Base-by-base conservation (phyloP, 2,329 filamentous ascomycete genomes). In the Paecilomyces formosus region DNA sequence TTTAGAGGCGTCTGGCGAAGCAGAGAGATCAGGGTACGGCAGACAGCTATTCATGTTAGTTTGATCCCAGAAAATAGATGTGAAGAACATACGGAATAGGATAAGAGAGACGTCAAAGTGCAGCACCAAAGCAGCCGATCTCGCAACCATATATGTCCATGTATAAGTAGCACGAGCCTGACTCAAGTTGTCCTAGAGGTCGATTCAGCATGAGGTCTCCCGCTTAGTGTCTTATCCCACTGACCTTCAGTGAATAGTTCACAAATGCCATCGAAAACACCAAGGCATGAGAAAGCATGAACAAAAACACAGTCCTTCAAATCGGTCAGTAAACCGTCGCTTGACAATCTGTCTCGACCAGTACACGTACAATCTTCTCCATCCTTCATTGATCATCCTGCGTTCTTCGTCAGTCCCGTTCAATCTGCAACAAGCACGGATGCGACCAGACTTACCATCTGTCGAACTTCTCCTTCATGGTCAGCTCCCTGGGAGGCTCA, bases 351-450 rank as follows among this genome's bases (percentile, higher is more conserved):
- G 56, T 21, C 55, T 54, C 54, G 56, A 28, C n/a, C 35, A 52
- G 26, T 50, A 18, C 57, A 82, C 87, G 58, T 80, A 91, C 85
- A 93, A 81, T 84, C 88, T 81, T 71, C 88, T 82, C 72, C 91
- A 92, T 61, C 90, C 90, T 72, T 93, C 90, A 71, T 93, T 93
- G 61, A 93, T 88, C 89, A 94, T 92, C 90, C 72, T 74, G 58
- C 53, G 13, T 54, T 12, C 0, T n/a, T 57, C 28, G 18, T 61
- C 35, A 58, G 58, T 63, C 54, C 31, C 15, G n/a, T 6, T 11
- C 21, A 30, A 50, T 49, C 24, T 54, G 58, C 30, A n/a, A 55
- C 11, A 18, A 18, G 12, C 26, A 30, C 18, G 11, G 31, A 39
- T 3, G 1, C 2, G 35, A 22, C 31, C 3, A 45, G 28, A 56